These are phyloP conservation scores for Allantophomopsis lycopodina DNA, from an alignment of 2,329 filamentous ascomycete species.

Conservation along the genomic window DNA sequence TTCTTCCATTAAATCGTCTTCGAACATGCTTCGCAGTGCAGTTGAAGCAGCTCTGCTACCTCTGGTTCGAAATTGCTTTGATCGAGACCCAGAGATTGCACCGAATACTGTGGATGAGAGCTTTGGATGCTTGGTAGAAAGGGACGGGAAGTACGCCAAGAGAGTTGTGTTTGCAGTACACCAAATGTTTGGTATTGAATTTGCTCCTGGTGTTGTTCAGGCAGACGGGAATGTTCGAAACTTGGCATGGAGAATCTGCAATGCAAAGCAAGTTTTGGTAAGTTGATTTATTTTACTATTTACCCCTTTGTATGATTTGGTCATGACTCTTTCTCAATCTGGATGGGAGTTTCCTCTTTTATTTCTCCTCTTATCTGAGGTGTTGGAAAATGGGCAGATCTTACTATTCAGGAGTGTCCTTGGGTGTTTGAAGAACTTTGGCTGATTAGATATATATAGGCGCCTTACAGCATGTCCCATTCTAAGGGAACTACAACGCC, in stretches of 20 bases:
- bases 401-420: no score
- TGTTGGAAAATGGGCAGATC: no score
- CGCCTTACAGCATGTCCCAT: conserved; percentile 16
- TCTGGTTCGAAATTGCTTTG: conserved; percentile 82
- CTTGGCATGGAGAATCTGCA: conserved; percentile 86
- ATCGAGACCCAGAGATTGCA: conserved; percentile 81
- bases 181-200: conserved; percentile 95
- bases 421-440: background rate
- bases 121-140: conserved; percentile 75
- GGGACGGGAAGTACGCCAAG: conserved; percentile 78
- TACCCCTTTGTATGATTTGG: background rate
- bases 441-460: conserved; percentile 1
- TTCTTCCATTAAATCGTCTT: conserved; percentile 22
- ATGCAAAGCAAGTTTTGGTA: conserved; percentile 89
- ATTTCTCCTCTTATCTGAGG: no score
- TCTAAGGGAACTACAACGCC: conserved; percentile 16
- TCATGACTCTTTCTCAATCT: background rate
- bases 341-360: no score
- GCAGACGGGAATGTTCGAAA: conserved; percentile 86
- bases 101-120: conserved; percentile 65
- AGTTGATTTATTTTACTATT: conserved; percentile 21
- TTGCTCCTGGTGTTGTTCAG: conserved; percentile 81
- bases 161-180: conserved; percentile 88
- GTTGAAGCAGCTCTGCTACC: conserved; percentile 71
- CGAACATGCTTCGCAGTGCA: conserved; percentile 48